Evolutionary conservation across 805 yeast genomes (phyloP).

Genomic region (Kuraishia cidri): DNA sequence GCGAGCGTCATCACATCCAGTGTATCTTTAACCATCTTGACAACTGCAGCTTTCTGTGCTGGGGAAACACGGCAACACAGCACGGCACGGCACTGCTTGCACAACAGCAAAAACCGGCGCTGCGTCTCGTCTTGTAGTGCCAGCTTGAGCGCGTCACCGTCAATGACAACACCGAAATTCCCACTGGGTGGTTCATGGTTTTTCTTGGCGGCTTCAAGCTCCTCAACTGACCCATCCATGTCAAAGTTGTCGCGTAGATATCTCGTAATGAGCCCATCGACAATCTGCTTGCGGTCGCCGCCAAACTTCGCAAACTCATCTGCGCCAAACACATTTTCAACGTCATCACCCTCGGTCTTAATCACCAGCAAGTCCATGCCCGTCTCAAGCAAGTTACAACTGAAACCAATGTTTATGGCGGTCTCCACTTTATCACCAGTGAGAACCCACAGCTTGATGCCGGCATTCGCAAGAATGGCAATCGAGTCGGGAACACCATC

Average conservation of each 20-base stretch:
- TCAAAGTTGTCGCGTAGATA: slow-evolving; percentile 48
- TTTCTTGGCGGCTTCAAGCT: slow-evolving; percentile 42
- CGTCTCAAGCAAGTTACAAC: slow-evolving; percentile 67
- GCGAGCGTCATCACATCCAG: slow-evolving; percentile 79
- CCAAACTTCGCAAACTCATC: slow-evolving; percentile 13
- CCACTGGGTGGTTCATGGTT: slow-evolving; percentile 64
- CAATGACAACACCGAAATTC: slow-evolving; percentile 62
- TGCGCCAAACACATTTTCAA: slow-evolving; percentile 28
- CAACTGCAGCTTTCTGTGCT: slow-evolving; percentile 81
- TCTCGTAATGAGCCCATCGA: slow-evolving; percentile 38
- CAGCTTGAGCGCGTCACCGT: slow-evolving; percentile 67
- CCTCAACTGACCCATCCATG: slow-evolving; percentile 51
- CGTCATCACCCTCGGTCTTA: slow-evolving; percentile 49
- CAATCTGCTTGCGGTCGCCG: slow-evolving; percentile 20
- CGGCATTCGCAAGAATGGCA: slow-evolving; percentile 59
- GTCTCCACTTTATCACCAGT: slow-evolving; percentile 91
- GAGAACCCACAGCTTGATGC: slow-evolving; percentile 78
- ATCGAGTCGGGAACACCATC: slow-evolving; percentile 85
- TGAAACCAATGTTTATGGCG: slow-evolving; percentile 80
- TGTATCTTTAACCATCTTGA: slow-evolving; percentile 63
- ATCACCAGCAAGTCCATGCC: slow-evolving; percentile 70
- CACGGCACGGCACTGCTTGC: slow-evolving; percentile 77
- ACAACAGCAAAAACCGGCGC: slow-evolving; percentile 56
- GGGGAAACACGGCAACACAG: slow-evolving; percentile 86
- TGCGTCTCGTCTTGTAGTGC: slow-evolving; percentile 30